Evolutionary conservation across 768 basidiomycete species (phyloP), one percentile per base, ranked within the genome.

Genomic region (Lactarius hatsudake): DNA sequence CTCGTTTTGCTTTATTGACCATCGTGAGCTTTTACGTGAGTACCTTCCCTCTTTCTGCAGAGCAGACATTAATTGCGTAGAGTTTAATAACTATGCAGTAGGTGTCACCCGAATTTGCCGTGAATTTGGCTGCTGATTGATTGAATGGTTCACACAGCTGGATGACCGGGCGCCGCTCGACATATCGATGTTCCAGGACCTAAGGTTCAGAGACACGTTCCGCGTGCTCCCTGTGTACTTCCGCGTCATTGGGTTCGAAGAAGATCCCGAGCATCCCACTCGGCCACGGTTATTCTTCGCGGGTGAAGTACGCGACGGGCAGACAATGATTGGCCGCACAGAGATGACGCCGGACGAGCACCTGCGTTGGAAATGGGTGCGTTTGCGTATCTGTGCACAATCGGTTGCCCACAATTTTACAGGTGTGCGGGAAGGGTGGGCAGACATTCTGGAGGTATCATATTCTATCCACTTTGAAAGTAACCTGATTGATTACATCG

Each of bases 1-100:
- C 15, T 81, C 83, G n/a, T 90, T 89, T 71, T 86, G 83, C 61
- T 91, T 88, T 72, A 81, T 83, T 61, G 88, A 91, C 73, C 88
- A 91, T 71, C 76, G 86, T 6, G 86, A 87, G 57, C 79, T 91
- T 43, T 71, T 88, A 51, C 76, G 88, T 90, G 71, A 74, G 87
- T 78, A 17, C 40, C 17, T 9, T n/a, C 32, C 38, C 34, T 20
- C 32, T 32, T 5, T 12, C 30, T 36, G 12, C 28, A 13, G n/a
- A 43, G 6, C 42, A 48, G 57, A 26, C 28, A 53, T 30, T 66
- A 30, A 65, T 12, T 62, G 32, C 63, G 42, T 59, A 87, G 85
- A 77, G 48, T 87, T 82, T 67, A 89, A 89, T 68, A 78, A 76
- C 71, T 75, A 74, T 64, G 69, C 23, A 20, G 75, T 76, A 60